Evolutionary conservation across 257 asterid genomes (phyloP).

Genomic region (Pogostemon cablin): DNA sequence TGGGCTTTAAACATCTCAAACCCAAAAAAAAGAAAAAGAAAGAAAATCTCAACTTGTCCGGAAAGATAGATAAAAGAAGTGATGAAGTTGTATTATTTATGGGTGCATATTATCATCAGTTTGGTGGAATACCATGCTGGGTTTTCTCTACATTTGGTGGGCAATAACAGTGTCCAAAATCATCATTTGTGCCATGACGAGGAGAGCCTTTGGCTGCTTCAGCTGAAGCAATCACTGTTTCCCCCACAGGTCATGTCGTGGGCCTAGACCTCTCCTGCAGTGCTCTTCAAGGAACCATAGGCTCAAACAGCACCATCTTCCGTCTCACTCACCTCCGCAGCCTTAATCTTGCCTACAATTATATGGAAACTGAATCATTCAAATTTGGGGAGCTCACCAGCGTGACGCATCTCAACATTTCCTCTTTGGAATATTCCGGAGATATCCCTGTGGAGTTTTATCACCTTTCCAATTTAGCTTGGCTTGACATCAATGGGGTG

Average conservation of each 20-base stretch:
- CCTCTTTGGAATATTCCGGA: background rate
- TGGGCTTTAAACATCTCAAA: too few species aligned
- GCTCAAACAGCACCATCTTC: constrained; percentile 12
- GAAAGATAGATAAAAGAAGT: too few species aligned
- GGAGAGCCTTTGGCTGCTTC: constrained; percentile 2
- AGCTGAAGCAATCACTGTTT: constrained; percentile 2
- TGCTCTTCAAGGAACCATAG: constrained; percentile 2
- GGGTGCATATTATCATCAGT: background rate
- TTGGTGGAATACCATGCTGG: background rate
- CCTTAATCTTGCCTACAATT: background rate
- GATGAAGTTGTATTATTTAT: background rate
- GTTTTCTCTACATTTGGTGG: too few species aligned
- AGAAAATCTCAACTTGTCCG: too few species aligned
- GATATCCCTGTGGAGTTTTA: constrained; percentile 1
- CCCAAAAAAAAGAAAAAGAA: too few species aligned
- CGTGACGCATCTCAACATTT: too few species aligned
- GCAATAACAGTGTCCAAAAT: background rate
- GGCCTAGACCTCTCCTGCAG: constrained; percentile 12
- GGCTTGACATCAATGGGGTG: background rate
- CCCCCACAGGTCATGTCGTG: background rate
- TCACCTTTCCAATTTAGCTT: constrained; percentile 13
- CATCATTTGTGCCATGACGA: constrained; percentile 5
- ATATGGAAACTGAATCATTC: too few species aligned
- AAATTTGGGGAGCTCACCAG: too few species aligned
- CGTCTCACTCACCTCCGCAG: constrained; percentile 13